Base-by-base conservation (phyloP, 2,329 filamentous ascomycete species). In the Macrophomina phaseolina region DNA sequence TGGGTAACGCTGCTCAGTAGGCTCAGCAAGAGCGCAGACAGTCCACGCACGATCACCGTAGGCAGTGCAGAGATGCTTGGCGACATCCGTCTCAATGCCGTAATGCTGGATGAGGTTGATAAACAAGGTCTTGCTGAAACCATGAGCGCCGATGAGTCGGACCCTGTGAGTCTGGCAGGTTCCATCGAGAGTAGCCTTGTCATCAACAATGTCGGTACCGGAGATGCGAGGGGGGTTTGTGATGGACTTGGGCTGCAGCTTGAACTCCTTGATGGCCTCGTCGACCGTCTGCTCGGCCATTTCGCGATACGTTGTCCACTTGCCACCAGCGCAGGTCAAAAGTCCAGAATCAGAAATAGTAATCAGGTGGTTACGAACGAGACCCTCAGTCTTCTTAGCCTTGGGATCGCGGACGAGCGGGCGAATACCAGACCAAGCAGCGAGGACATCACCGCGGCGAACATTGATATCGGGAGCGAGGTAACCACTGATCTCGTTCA, bases 51-150 rank as follows among this genome's bases (percentile, higher is more conserved):
- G 89, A 80, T 97, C 94, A 71, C 94, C 94, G 76, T 97, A 98
- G 66, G 92, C 91, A 75, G 91, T 87, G 14, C 90, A 91, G 40
- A 97, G 85, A 79, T 97, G 93, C 81, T 93, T 91, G 52, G 94
- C 94, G 23, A 97, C 92, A 73, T 97, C 93, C 18, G 92, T 97
- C 80, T 97, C 94, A 66, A 97, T 82, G 69, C 93, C 93, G 76
- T 92, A 97, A 81, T 97, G 92, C 79, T 97, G 93, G 75, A 97
- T 95, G 42, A 97, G 83, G 79, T 94, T 94, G 84, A 97, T 97
- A 82, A 97, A 97, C 30, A 97, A 88, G 1, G 93, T 92, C 80
- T 93, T 93, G 79, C 90, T 93, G 82, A 90, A 96, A 65, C 93
- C 92, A 77, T 97, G 93, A 11, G 93, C 91, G 71, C 93, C 93